Evolutionary conservation across 2,329 filamentous ascomycete genomes (phyloP), one percentile per base, ranked within the genome.

Genomic region (Coniochaeta sp.): DNA sequence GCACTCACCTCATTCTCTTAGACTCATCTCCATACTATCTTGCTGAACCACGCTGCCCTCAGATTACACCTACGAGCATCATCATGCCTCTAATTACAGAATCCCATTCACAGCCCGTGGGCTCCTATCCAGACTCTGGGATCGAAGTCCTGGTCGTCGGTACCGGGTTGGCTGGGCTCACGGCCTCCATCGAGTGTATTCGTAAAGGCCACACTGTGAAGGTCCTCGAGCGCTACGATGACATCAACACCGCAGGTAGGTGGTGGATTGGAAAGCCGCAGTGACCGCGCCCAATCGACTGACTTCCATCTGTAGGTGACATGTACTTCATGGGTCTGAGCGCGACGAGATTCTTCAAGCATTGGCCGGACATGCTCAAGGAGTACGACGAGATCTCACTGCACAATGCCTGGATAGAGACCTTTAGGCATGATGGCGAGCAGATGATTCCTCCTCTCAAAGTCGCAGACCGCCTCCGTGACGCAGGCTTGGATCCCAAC

Each of bases 291-390:
- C 6, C 16, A 14, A 28, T 28, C n/a, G 47, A 28, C 47, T 52
- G 24, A 52, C 47, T 26, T 14, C 6, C 17, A 8, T 11, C 16
- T 16, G n/a, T 33, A 57, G 54, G 81, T 59, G 82, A 85, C 69
- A 84, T 83, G 79, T 83, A 82, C 71, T 83, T 83, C 68, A 84
- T 85, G 78, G 80, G 81, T 11, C 74, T 84, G 24, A 81, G 78
- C 55, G 81, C 81, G 24, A 83, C 79, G 52, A 75, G 74, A 40
- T 82, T 82, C 70, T 77, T 83, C 67, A 79, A 63, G 60, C 65
- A 67, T 62, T 66, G 64, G 65, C 65, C 65, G 17, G 78, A 81
- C 59, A 73, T 85, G 67, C 71, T 73, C 44, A 70, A 74, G 57
- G 79, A 83, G 64, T 83, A 80, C 69, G 74, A 79, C 59, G 65